Evolutionary conservation across 495 filamentous ascomycete genomes (phyloP), one percentile per base, ranked within the genome.

Genomic region (Aspergillus sclerotioniger): DNA sequence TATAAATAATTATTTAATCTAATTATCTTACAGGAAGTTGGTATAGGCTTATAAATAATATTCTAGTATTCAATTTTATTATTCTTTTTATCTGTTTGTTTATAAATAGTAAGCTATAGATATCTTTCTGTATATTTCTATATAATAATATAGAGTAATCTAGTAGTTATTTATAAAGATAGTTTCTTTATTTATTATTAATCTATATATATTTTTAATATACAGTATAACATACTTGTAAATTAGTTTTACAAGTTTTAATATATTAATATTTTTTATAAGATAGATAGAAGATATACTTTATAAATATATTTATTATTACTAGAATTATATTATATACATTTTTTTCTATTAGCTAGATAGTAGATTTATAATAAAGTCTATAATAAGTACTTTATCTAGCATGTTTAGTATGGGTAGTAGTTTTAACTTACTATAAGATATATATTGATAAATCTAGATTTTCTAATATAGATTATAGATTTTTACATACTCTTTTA

Each of bases 131-230:
- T 35, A 8, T 35, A 35, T 17, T 7, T 20, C 37, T 37, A 52
- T 29, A 35, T 2, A n/a, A 13, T 52, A 32, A 6, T 39, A 35
- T 33, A 17, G 13, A 2, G n/a, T 13, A 37, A 32, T 52, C 17
- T 37, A 16, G 37, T n/a, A 52, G 17, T 16, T 52, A 41, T 33
- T 37, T 37, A 2, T 39, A 37, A 32, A 52, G 37, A 52, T 52
- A 52, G 32, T 3, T 52, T 33, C 8, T 52, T 52, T 52, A 52
- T 33, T 6, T 33, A 33, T 33, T 33, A 33, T 33, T 33, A 33
- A 33, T 52, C 37, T 52, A 35, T 35, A 52, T 37, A 37, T 15
- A 52, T 15, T 39, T 35, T 35, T 52, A 52, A 37, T n/a, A 33
- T 16, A 19, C 3, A 5, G 13, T 25, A 12, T 35, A 33, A 52